Conservation (phyloP, 2,329 filamentous ascomycete species). For the Cyanodermella asteris region DNA sequence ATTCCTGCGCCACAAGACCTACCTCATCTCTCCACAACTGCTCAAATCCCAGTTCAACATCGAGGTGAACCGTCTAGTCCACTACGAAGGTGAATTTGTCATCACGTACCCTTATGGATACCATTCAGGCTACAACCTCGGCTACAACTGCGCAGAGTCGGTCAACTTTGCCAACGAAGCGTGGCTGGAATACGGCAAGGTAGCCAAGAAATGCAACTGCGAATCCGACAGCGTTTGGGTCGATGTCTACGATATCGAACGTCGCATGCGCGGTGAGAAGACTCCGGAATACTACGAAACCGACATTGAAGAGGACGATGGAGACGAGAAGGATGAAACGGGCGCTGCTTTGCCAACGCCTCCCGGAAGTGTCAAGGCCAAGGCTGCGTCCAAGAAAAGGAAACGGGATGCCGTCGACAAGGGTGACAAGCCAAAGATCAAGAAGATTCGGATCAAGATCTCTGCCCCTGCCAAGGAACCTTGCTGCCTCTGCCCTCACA, state of each 20-base stretch:
- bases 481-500: constrained; percentile 82
- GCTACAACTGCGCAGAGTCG: constrained; percentile 96
- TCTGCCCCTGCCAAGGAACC: constrained; percentile 53
- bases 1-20: constrained; percentile 92
- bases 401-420: constrained; percentile 34
- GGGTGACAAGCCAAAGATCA: constrained; percentile 19
- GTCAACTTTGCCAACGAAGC: constrained; percentile 94
- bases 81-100: constrained; percentile 91
- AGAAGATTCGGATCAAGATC: constrained; percentile 58
- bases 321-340: constrained; percentile 42
- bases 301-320: constrained; percentile 19
- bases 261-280: constrained; percentile 69
- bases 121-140: constrained; percentile 91
- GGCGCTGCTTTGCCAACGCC: constrained; percentile 60
- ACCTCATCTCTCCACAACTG: constrained; percentile 78
- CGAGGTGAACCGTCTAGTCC: constrained; percentile 86
- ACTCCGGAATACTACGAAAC: constrained; percentile 28
- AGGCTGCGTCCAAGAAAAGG: constrained; percentile 42
- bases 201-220: constrained; percentile 92
- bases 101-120: constrained; percentile 98
- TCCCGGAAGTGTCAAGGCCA: constrained; percentile 49
- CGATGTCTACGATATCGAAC: constrained; percentile 86
- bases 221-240: constrained; percentile 98
- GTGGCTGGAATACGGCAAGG: constrained; percentile 85
- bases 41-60: constrained; percentile 79